Conservation (phyloP, 768 basidiomycete genomes). For the Collybiopsis confluens region DNA sequence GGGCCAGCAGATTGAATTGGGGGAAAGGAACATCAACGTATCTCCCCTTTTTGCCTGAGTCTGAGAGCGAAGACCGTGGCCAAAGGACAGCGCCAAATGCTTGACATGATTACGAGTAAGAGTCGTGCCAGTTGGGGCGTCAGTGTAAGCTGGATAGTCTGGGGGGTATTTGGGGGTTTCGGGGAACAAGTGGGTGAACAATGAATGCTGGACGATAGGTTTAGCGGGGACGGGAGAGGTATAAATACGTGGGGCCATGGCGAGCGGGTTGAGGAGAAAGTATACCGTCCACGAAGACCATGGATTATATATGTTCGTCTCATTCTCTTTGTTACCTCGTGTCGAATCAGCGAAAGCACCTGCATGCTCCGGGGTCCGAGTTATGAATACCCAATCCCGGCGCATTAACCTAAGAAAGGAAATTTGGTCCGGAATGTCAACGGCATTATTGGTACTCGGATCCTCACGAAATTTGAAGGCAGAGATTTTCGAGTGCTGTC, state of each 20-base stretch:
- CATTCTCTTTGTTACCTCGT: no score
- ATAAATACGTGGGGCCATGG: conserved; percentile 23
- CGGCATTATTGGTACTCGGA: no score
- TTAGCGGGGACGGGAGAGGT: conserved; percentile 20
- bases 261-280: not conserved
- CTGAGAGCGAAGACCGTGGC: conserved; percentile 34
- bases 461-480: no score
- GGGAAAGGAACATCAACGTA: conserved; percentile 47
- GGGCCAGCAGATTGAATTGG: conserved; percentile 52
- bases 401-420: no score
- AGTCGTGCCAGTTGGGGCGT: conserved; percentile 41
- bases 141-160: conserved; percentile 45
- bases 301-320: no score
- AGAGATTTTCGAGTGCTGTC: no score
- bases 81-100: conserved; percentile 42
- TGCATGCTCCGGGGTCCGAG: no score
- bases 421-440: no score
- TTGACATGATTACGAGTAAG: conserved; percentile 44
- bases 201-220: conserved; percentile 21
- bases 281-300: not conserved
- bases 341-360: no score
- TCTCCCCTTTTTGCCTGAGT: conserved; percentile 32
- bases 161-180: conserved; percentile 21
- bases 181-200: conserved; percentile 27
- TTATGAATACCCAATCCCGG: no score